Evolutionary conservation across 805 yeast genomes (phyloP), one percentile per base, ranked within the genome.

Genomic region (Torulaspora indica): DNA sequence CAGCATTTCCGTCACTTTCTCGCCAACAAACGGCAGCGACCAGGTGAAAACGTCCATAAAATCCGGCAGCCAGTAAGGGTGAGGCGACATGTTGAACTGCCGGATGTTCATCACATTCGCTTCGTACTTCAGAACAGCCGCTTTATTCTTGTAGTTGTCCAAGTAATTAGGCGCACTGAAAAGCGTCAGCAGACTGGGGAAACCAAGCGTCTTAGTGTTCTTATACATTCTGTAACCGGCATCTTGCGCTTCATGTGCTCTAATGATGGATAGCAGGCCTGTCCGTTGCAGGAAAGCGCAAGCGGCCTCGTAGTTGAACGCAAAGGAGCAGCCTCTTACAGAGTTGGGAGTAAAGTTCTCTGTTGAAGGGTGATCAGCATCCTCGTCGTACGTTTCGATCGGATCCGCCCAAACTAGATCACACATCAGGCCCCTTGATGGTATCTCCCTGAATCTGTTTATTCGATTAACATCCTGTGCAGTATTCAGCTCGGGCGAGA

Each of bases 211-310:
- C 48, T 78, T 76, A 1, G 96, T 86, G 53, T 86, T 79, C 56
- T 82, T 84, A 68, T 91, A 91, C 87, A 93, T 93, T 61, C 96
- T 73, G 67, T 90, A 91, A 29, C 98, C 98, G 8, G 93, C 90
- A 65, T 91, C 97, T 66, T 91, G 98, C 1, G 97, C 97, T 68
- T 91, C 97, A 64, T 91, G 98, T 1, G 97, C 98, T 46, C 98
- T 75, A 36, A 91, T 87, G 28, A 91, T 78, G n/a, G 89, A 83
- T 25, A 91, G 69, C 29, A 91, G 69, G 17, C 86, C 84, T 32
- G 88, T 91, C 41, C 79, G 72, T 53, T 84, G 83, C 55, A 91
- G 70, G 56, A 91, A 91, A 35, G 77, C 77, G 56, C 93, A 83
- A 2, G 83, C 77, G 0, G 97, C 96, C 37, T 75, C 76, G 64